These are phyloP conservation scores for Fraxinus cuspidata DNA, from an alignment of 257 asterid species.

Conservation along the genomic window DNA sequence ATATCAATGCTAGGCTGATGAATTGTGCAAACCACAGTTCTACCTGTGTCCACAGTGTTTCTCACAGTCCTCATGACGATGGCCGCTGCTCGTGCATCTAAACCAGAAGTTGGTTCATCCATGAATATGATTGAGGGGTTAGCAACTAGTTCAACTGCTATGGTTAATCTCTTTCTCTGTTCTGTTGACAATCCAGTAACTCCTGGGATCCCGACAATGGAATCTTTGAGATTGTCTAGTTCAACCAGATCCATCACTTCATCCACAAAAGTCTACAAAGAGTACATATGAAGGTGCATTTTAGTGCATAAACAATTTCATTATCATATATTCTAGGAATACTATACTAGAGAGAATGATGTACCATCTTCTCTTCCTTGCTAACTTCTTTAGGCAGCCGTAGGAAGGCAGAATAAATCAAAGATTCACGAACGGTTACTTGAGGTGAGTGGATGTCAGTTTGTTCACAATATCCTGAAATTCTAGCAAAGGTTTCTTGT, in stretches of 20 bases:
- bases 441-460: constrained; percentile 71
- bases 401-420: constrained; percentile 63
- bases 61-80: constrained; percentile 75
- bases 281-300: not conserved
- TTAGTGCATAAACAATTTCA: not conserved
- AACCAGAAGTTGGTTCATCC: constrained; percentile 79
- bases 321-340: constrained; percentile 1
- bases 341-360: not conserved
- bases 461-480: constrained; percentile 75
- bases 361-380: constrained; percentile 52
- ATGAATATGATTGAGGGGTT: constrained; percentile 74
- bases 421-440: constrained; percentile 61
- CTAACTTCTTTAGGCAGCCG: constrained; percentile 53
- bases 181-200: constrained; percentile 64
- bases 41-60: constrained; percentile 75
- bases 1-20: constrained; percentile 76
- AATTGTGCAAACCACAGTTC: constrained; percentile 73
- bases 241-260: constrained; percentile 70
- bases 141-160: constrained; percentile 70
- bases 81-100: constrained; percentile 79
- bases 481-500: constrained; percentile 73
- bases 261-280: constrained; percentile 49
- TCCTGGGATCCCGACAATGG: constrained; percentile 66
- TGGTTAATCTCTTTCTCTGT: constrained; percentile 66
- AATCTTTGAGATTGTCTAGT: constrained; percentile 50